Percentiles rank a stretch among this genome's conserved stretches.
phyloP scores from a whole-genome alignment of 768 basidiomycete genomes.

The Heimioporus sp. region DNA sequence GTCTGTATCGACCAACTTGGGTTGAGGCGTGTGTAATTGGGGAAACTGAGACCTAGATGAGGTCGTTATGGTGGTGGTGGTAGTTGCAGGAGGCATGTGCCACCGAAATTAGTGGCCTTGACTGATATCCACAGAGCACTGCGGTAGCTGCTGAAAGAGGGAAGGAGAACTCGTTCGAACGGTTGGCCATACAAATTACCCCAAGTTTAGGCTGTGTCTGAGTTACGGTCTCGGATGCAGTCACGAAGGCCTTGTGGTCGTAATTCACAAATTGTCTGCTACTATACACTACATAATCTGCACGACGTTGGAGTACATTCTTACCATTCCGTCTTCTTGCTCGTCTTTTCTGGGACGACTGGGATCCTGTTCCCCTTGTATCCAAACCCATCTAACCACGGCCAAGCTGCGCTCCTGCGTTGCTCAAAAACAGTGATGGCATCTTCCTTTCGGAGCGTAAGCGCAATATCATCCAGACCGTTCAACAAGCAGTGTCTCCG shows the following conservation, averaged over 20 bases:
- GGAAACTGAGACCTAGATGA: slow-evolving; percentile 12
- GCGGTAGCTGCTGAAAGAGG: slow-evolving; percentile 1
- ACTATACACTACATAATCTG: neutral
- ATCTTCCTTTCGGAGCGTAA: slow-evolving; percentile 80
- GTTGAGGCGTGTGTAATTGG: slow-evolving; percentile 11
- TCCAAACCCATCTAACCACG: slow-evolving; percentile 96
- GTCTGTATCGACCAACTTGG: slow-evolving; percentile 9
- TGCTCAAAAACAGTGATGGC: slow-evolving; percentile 81
- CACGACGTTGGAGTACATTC: neutral
- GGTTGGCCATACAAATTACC: neutral
- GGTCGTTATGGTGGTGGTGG: slow-evolving; percentile 8
- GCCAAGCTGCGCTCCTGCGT: slow-evolving; percentile 75
- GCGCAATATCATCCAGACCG: slow-evolving; percentile 93
- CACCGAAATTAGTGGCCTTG: slow-evolving; percentile 1
- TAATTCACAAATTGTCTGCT: neutral
- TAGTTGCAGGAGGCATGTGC: slow-evolving; percentile 15
- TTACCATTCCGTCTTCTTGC: slow-evolving; percentile 72
- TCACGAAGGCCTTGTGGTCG: neutral
- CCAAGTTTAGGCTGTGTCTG: slow-evolving; percentile 5
- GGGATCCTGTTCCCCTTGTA: slow-evolving; percentile 81
- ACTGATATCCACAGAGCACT: neutral
- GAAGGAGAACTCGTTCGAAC: neutral
- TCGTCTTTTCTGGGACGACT: slow-evolving; percentile 37
- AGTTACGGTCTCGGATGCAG: slow-evolving; percentile 15
- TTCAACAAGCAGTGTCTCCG: slow-evolving; percentile 91